Evolutionary conservation across 352 stramenopile species (phyloP).

Genomic region (Phytophthora palmivora): DNA sequence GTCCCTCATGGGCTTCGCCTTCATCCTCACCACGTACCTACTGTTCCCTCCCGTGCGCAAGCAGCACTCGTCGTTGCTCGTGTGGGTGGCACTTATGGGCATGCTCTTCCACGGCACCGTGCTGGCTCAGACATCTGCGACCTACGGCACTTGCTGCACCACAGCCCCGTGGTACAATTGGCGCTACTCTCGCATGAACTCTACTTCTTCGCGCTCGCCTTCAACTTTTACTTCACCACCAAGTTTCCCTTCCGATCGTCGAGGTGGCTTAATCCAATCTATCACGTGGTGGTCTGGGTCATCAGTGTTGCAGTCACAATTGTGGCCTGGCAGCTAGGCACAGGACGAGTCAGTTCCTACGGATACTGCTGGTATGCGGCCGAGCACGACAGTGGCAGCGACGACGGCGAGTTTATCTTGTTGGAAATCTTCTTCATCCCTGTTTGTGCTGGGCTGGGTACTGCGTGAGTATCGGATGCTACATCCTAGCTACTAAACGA

Average conservation of each 20-base stretch:
- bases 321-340: slow-evolving; percentile 50
- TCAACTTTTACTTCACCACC: slow-evolving; percentile 90
- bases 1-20: slow-evolving; percentile 76
- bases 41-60: slow-evolving; percentile 84
- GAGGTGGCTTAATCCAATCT: slow-evolving; percentile 71
- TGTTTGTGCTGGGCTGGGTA: slow-evolving; percentile 63
- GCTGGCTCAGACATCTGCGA: slow-evolving; percentile 51
- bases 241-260: slow-evolving; percentile 87
- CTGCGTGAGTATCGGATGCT: slow-evolving; percentile 74
- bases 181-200: slow-evolving; percentile 81
- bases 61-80: slow-evolving; percentile 78
- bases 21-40: slow-evolving; percentile 83
- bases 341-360: slow-evolving; percentile 69
- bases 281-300: slow-evolving; percentile 75
- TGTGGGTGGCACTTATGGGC: slow-evolving; percentile 86
- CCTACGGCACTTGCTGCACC: slow-evolving; percentile 68
- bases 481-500: slow-evolving; percentile 75
- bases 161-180: slow-evolving; percentile 72
- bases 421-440: slow-evolving; percentile 74
- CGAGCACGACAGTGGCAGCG: slow-evolving; percentile 27
- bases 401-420: slow-evolving; percentile 64
- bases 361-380: slow-evolving; percentile 86
- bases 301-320: slow-evolving; percentile 60
- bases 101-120: slow-evolving; percentile 83
- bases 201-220: slow-evolving; percentile 87